phyloP scores from a whole-genome alignment of 1,139 yeast species.

The Geotrichum bryndzae region DNA sequence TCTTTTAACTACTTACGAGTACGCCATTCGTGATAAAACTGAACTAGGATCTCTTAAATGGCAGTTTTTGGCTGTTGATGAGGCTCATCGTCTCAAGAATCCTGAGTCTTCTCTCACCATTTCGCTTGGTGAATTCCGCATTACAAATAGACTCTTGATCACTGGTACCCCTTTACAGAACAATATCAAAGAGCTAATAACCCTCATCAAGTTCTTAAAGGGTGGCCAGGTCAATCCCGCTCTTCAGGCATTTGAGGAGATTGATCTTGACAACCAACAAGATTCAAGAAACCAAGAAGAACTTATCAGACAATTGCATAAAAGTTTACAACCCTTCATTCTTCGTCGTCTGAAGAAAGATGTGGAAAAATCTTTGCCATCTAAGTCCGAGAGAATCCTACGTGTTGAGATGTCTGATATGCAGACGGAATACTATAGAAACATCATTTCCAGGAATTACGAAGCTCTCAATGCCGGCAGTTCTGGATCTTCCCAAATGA shows the following conservation, averaged over 20 bases:
- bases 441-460: constrained; percentile 85
- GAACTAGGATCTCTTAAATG: constrained; percentile 81
- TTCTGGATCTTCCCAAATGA: constrained; percentile 69
- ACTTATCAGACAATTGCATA: constrained; percentile 79
- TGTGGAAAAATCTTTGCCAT: constrained; percentile 92
- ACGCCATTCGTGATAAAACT: constrained; percentile 77
- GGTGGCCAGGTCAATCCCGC: constrained; percentile 64
- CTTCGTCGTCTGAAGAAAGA: constrained; percentile 91
- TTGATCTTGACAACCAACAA: constrained; percentile 89
- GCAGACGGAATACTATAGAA: constrained; percentile 92
- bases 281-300: constrained; percentile 72
- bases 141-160: constrained; percentile 76
- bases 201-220: constrained; percentile 89
- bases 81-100: constrained; percentile 93
- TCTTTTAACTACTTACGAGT: constrained; percentile 88
- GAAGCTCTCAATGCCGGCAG: constrained; percentile 84
- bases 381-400: constrained; percentile 88
- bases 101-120: constrained; percentile 91
- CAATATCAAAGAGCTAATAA: constrained; percentile 90
- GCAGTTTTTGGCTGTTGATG: constrained; percentile 98
- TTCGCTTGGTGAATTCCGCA: constrained; percentile 74
- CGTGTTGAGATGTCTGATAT: constrained; percentile 92
- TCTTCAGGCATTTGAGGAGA: constrained; percentile 35
- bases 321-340: constrained; percentile 82
- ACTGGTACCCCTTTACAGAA: constrained; percentile 98